Conservation (phyloP, 2,329 filamentous ascomycete species). For the Alternaria gansuensis region DNA sequence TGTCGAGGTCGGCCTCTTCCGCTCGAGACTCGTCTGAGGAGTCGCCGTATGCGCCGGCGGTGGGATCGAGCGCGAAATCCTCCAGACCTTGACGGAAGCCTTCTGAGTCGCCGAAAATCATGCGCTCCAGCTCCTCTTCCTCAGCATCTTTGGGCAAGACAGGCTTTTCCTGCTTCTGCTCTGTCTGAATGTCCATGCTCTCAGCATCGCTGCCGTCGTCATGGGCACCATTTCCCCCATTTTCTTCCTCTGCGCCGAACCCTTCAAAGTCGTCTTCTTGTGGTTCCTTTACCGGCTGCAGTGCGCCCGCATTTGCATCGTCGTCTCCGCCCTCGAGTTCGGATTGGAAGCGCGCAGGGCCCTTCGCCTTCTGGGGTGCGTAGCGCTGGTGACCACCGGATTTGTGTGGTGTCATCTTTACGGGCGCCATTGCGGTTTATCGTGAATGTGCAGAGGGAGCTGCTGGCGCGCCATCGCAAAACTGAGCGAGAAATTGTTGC, state of each 20-base stretch:
- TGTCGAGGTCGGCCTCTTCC: constrained; percentile 62
- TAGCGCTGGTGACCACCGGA: constrained; percentile 36
- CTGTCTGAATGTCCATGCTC: constrained; percentile 32
- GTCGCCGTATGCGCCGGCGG: constrained; percentile 41
- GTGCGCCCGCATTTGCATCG: constrained; percentile 36
- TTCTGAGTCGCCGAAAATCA: constrained; percentile 88
- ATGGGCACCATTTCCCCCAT: constrained; percentile 12
- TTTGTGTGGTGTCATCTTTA: constrained; percentile 34
- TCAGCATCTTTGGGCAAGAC: constrained; percentile 75
- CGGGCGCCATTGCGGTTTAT: constrained; percentile 42
- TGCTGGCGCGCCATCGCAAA: constrained; percentile 32
- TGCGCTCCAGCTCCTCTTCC: constrained; percentile 84
- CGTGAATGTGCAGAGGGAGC: constrained; percentile 25
- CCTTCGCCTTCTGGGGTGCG: constrained; percentile 25
- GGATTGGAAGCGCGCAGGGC: constrained; percentile 23
- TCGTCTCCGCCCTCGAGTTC: constrained; percentile 34
- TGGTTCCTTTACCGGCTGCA: constrained; percentile 32
- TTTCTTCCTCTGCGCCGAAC: constrained; percentile 32
- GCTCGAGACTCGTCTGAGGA: constrained; percentile 58
- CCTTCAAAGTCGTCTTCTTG: constrained; percentile 40
- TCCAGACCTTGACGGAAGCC: constrained; percentile 81
- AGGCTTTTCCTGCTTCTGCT: constrained; percentile 37
- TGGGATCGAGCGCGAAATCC: constrained; percentile 59
- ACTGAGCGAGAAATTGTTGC: constrained; percentile 45
- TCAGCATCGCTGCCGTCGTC: constrained; percentile 31